A percentile compares a stretch with the other conserved stretches of the same genome.
Conservation (phyloP, 2,329 filamentous ascomycete species). For the Raffaelea albimanens region DNA sequence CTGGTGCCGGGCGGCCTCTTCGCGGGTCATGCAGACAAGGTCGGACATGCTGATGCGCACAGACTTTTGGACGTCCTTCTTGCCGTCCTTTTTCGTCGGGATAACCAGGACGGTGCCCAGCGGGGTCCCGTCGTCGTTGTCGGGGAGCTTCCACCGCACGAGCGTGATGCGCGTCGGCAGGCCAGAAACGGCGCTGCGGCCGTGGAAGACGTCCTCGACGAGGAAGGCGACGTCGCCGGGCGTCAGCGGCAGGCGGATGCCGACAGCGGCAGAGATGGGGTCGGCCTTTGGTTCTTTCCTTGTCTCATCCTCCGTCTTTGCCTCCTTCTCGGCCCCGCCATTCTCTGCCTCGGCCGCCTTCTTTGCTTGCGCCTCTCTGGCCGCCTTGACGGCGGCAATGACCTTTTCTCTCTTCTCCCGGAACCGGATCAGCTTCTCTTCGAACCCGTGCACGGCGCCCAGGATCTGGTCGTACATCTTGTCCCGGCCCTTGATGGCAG, state of each 20-base stretch:
- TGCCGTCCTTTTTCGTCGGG: slow-evolving; percentile 42
- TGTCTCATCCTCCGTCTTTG: no score
- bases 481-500: slow-evolving; percentile 70
- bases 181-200: slow-evolving; percentile 73
- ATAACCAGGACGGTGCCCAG: slow-evolving; percentile 24
- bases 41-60: slow-evolving; percentile 61
- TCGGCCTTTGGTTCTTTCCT: slow-evolving; percentile 22
- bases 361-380: no score
- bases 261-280: slow-evolving; percentile 44
- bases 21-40: slow-evolving; percentile 86
- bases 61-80: slow-evolving; percentile 62
- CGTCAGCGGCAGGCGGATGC: slow-evolving; percentile 71
- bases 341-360: neutral
- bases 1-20: slow-evolving; percentile 74
- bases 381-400: neutral
- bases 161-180: slow-evolving; percentile 70
- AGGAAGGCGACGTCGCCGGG: slow-evolving; percentile 78
- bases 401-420: slow-evolving; percentile 2
- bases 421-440: slow-evolving; percentile 61
- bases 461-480: slow-evolving; percentile 88
- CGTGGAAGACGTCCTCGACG: slow-evolving; percentile 79
- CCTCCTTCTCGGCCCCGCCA: neutral
- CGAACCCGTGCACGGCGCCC: slow-evolving; percentile 62
- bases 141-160: slow-evolving; percentile 57
- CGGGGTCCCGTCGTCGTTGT: slow-evolving; percentile 29